Conservation (phyloP, 2,329 filamentous ascomycete genomes). For the Emmonsia crescens region DNA sequence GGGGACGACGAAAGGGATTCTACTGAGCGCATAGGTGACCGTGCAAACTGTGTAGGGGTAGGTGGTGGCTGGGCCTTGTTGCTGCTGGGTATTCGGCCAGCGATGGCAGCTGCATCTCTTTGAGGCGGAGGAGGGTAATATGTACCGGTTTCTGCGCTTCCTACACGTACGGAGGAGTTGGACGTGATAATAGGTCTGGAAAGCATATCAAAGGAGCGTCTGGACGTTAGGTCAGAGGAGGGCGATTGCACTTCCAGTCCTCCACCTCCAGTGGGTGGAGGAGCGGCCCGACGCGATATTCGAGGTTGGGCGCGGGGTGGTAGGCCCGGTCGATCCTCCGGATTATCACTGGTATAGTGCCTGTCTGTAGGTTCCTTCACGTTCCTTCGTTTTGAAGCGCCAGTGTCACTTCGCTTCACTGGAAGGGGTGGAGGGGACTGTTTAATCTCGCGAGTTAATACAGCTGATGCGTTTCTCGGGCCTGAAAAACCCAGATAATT, state of each 20-base stretch:
- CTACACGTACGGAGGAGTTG: background rate
- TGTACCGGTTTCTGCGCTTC: constrained; percentile 12
- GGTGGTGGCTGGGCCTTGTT: constrained; percentile 5
- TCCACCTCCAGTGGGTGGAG: constrained; percentile 5
- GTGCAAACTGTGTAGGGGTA: constrained; percentile 15
- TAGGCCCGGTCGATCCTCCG: constrained; percentile 40
- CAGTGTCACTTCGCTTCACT: constrained; percentile 13
- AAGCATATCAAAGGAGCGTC: constrained; percentile 11
- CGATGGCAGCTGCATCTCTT: constrained; percentile 16
- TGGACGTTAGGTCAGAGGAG: constrained; percentile 1
- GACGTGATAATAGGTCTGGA: background rate
- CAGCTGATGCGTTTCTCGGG: constrained; percentile 24
- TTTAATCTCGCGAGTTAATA: constrained; percentile 15
- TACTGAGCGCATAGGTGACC: constrained; percentile 22
- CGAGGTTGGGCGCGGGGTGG: constrained; percentile 28
- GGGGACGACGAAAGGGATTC: constrained; percentile 14
- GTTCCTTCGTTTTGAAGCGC: constrained; percentile 16
- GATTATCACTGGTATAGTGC: constrained; percentile 19
- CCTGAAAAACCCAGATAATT: constrained; percentile 18
- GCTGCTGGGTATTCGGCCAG: constrained; percentile 10
- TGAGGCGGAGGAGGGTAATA: constrained; percentile 25
- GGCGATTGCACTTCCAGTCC: background rate
- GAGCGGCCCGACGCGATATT: constrained; percentile 10
- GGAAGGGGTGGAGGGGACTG: constrained; percentile 16
- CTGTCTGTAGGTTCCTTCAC: constrained; percentile 25